phyloP scores from a whole-genome alignment of 1,284 basidiomycete genomes.

The Cryptococcus sp. region DNA sequence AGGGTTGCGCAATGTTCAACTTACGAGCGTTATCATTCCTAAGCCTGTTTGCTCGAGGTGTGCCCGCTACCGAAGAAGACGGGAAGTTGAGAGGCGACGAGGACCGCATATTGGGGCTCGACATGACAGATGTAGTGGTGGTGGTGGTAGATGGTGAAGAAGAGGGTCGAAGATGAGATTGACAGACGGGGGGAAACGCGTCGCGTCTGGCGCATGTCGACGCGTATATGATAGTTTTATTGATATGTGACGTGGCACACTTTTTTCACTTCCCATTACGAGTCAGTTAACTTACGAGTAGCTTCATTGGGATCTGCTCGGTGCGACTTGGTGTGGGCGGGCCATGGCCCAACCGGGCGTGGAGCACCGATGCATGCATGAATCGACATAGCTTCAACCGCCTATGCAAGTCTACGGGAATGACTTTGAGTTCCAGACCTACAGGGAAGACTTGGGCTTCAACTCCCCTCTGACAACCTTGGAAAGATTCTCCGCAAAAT shows the following conservation, averaged over 20 bases:
- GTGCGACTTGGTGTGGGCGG: no score
- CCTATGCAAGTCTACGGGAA: no score
- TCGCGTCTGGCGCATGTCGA: neutral
- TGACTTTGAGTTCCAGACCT: no score
- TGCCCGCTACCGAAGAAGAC: conserved; percentile 32
- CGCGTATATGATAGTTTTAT: no score
- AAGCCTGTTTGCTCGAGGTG: conserved; percentile 20
- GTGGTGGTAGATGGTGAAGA: no score
- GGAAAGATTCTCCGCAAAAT: conserved; percentile 80
- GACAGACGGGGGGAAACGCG: no score
- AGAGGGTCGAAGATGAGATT: neutral
- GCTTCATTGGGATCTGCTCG: no score
- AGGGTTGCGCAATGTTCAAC: neutral
- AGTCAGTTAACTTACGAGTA: neutral
- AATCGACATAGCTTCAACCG: no score
- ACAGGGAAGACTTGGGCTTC: conserved; percentile 44
- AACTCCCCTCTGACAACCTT: conserved; percentile 73
- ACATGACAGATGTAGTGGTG: conserved; percentile 20
- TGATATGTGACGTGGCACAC: neutral
- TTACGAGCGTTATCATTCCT: conserved; percentile 9
- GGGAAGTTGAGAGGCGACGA: conserved; percentile 41
- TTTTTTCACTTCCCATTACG: neutral
- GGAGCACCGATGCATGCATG: no score
- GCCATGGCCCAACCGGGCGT: neutral
- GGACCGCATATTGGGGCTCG: conserved; percentile 27